phyloP scores from a whole-genome alignment of 2,329 filamentous ascomycete genomes.

The Stachybotrys echinatus region DNA sequence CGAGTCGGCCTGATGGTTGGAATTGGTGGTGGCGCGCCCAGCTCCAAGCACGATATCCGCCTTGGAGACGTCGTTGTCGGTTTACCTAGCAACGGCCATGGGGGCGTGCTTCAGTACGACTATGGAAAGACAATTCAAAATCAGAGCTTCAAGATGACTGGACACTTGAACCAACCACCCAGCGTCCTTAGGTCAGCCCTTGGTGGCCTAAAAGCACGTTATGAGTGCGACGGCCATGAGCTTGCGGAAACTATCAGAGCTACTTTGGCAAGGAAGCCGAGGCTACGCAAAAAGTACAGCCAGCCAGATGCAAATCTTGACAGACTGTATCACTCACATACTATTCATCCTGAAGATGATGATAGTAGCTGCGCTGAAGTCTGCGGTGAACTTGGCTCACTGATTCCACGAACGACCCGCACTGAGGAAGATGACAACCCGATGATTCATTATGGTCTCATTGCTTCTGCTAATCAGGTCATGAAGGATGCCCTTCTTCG shows the following conservation, averaged over 20 bases:
- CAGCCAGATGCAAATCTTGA: slow-evolving; percentile 6
- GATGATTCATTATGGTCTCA: not conserved
- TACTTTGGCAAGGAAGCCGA: slow-evolving; percentile 3
- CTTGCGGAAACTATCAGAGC: slow-evolving; percentile 3
- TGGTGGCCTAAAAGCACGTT: slow-evolving; percentile 2
- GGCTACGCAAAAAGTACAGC: slow-evolving; percentile 6
- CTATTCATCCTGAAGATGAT: slow-evolving; percentile 3
- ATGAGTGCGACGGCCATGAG: slow-evolving; percentile 8
- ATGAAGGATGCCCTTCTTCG: slow-evolving; percentile 1
- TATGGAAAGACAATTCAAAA: slow-evolving; percentile 15
- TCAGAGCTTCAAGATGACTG: slow-evolving; percentile 7
- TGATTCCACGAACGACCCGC: not conserved
- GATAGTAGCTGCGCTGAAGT: not conserved
- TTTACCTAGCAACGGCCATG: not conserved
- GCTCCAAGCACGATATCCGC: slow-evolving; percentile 24
- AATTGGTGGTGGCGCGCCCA: slow-evolving; percentile 26
- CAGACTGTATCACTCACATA: slow-evolving; percentile 3
- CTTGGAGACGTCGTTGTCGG: slow-evolving; percentile 19
- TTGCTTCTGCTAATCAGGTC: not conserved
- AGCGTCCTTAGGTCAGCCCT: slow-evolving; percentile 6
- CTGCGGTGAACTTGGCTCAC: not conserved
- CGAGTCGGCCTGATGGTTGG: slow-evolving; percentile 10
- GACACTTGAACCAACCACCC: slow-evolving; percentile 11
- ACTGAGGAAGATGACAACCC: not conserved
- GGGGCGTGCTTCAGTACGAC: slow-evolving; percentile 20